Base-by-base conservation (phyloP, 1,284 basidiomycete species). In the Paramarasmius palmivorus region DNA sequence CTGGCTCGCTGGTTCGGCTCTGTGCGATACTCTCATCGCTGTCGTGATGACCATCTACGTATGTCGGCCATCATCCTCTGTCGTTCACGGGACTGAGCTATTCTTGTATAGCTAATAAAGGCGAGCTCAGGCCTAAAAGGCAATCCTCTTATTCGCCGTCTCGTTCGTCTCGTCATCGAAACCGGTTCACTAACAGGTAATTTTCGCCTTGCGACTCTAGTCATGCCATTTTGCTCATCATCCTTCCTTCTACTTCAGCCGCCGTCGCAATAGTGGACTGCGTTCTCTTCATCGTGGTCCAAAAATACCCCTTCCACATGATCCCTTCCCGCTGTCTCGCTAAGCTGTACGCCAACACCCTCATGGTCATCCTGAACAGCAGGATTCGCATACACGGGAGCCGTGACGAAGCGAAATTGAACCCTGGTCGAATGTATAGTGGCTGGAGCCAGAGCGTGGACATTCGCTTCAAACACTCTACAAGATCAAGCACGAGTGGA, bases 21-120 rank as follows among this genome's bases (percentile, higher is more conserved):
- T 40, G 25, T 50, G 48, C 20, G 53, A 54, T 36, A 50, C 49
- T 2, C 20, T 54, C 4, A 54, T 54, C 14, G 48, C 53, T 37
- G 15, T 54, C 14, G 20, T 48, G n/a, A 54, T 54, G 53, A 50
- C 49, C 17, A 25, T 10, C 32, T 39, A 44, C 23, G 53, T 54
- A 3, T 3, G 53, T 50, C 5, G 15, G 4, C 20, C 17, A 6
- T 22, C 19, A 9, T 15, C n/a, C n/a, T 4, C 25, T 32, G 10
- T 6, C 12, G 17, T 29, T 26, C 22, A 12, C 15, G 14, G 1
- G 2, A 15, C 44, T n/a, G 22, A 7, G 10, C 44, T 15, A 12
- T 14, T 15, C 8, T 12, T 32, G 2, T 32, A 15, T 26, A 46
- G 44, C 25, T 46, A 7, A 4, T 46, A 22, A 46, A 46, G 14